Evolutionary conservation across 768 basidiomycete genomes (phyloP), one percentile per base, ranked within the genome.

Genomic region (Boletus coccyginus): DNA sequence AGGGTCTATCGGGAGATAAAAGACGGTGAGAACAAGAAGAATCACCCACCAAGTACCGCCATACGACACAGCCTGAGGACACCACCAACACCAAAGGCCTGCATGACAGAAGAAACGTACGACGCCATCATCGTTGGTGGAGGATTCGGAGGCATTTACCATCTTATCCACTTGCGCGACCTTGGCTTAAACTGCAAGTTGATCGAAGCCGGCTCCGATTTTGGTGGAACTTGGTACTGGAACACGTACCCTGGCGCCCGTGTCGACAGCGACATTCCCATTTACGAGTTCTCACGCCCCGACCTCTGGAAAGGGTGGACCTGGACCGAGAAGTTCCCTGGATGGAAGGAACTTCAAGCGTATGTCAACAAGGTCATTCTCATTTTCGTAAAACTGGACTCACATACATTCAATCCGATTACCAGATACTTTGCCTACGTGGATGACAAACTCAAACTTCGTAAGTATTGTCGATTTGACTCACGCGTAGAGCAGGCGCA

Each of bases 181-280:
- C 43, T 33, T 11, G 58, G 55, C 2, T 56, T 53, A 40, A 50
- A 7, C 33, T 59, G 60, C 57, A 61, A 52, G 43, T 10, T 61
- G 2, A 54, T 41, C 32, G 61, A 62, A 14, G 50, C 50, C 1
- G 61, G 46, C 16, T 46, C 61, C 7, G 46, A 54, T 14, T 21
- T 62, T 12, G 62, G 62, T 8, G 62, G 62, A 0, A 60, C 55
- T 4, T 63, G 58, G 59, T 61, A 57, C 31, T 61, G 59, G 60
- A 61, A 56, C 21, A 61, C 39, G 4, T 61, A 56, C 44, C 61
- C 57, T 9, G 55, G 62, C 2, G 55, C 50, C 6, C 62, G 58
- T n/a, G 50, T 52, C 6, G 62, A 64, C 21, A 55, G 52, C 11
- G 39, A 51, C 6, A 44, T 62, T 10, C 60, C 61, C 17, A 16